Conservation (phyloP, 331 rosid genomes). For the Pyrus hybrid region DNA sequence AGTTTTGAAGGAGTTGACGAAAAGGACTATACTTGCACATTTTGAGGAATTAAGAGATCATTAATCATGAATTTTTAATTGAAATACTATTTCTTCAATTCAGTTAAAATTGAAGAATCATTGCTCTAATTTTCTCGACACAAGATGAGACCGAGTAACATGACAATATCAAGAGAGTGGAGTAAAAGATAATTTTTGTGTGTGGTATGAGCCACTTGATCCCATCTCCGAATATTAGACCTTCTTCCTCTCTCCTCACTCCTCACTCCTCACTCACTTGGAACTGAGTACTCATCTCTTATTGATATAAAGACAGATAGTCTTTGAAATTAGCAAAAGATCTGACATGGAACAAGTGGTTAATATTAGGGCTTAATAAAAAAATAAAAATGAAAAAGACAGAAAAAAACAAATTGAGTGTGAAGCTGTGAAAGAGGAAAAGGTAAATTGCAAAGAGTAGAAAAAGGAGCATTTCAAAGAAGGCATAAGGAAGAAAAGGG, state of each 20-base stretch:
- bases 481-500: constrained; percentile 37
- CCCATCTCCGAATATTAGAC: no score
- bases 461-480: constrained; percentile 30
- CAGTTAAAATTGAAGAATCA: fast-evolving
- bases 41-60: fast-evolving
- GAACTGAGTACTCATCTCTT: background rate
- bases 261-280: background rate
- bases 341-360: constrained; percentile 44
- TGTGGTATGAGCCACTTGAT: no score
- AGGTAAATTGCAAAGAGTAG: constrained; percentile 22
- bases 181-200: no score
- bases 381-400: background rate
- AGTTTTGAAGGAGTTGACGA: no score
- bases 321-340: constrained; percentile 19
- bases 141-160: no score
- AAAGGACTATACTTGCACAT: no score
- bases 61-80: no score
- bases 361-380: constrained; percentile 5
- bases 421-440: constrained; percentile 36
- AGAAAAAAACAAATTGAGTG: constrained; percentile 18
- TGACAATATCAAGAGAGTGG: no score
- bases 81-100: fast-evolving
- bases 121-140: no score
- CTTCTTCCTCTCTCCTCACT: no score
- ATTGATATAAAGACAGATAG: constrained; percentile 3